Percentiles rank a stretch among this genome's conserved stretches.
Evolutionary conservation across 75 land plant species (phyloP).

Genomic region (Pinus albicaulis): DNA sequence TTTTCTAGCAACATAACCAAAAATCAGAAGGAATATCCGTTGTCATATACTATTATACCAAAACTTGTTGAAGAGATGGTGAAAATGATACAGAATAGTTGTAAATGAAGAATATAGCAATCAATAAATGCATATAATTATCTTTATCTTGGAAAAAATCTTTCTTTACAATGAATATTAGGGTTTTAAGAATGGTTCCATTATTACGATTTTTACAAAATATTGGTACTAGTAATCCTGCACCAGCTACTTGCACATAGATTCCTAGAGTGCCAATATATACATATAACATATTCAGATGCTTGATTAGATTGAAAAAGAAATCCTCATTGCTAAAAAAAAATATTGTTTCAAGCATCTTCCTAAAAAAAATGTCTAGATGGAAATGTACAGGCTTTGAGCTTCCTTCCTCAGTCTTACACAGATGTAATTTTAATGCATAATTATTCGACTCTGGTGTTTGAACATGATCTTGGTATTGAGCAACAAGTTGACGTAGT

Average conservation of each 20-base stretch:
- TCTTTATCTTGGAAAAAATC: not conserved
- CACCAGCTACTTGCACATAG: not conserved
- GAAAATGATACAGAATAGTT: not conserved
- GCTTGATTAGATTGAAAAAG: not conserved
- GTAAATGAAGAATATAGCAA: not conserved
- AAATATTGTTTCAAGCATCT: not conserved
- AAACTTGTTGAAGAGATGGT: not conserved
- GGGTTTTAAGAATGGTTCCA: not conserved
- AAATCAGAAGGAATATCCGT: too few relatives aligned
- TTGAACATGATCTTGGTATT: too few relatives aligned
- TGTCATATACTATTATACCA: not conserved
- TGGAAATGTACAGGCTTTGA: constrained; percentile 60
- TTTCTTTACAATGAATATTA: not conserved
- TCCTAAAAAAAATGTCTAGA: constrained; percentile 75
- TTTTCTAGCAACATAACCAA: not conserved
- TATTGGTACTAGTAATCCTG: not conserved
- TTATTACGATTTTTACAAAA: not conserved
- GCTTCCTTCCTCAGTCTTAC: too few relatives aligned
- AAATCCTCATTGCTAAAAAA: not conserved
- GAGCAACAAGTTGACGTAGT: too few relatives aligned
- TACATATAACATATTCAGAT: not conserved
- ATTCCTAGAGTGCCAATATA: not conserved
- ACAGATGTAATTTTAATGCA: too few relatives aligned
- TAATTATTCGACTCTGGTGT: too few relatives aligned
- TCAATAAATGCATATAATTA: not conserved